Conservation (phyloP, 2,329 filamentous ascomycete species). For the Aspergillus fumigatus region DNA sequence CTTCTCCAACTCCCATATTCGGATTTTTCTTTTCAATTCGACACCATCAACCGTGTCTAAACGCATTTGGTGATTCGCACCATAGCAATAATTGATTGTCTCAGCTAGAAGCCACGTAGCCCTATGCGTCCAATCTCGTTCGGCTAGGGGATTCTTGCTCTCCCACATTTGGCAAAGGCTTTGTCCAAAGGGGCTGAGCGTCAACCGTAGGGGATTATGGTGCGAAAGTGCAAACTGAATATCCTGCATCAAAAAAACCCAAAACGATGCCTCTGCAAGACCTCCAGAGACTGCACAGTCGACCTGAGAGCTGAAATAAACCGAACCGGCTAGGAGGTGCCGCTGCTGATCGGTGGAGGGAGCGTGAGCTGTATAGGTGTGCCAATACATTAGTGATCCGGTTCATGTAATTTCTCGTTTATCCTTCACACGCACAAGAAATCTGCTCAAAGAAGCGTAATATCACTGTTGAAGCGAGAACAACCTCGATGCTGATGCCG, state of each 20-base stretch:
- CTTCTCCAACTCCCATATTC: slow-evolving; percentile 23
- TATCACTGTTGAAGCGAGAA: slow-evolving; percentile 32
- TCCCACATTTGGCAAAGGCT: slow-evolving; percentile 26
- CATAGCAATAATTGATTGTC: slow-evolving; percentile 31
- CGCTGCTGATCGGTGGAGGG: slow-evolving; percentile 31
- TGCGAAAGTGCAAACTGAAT: slow-evolving; percentile 32
- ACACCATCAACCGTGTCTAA: slow-evolving; percentile 13
- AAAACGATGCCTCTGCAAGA: slow-evolving; percentile 32
- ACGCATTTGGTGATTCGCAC: slow-evolving; percentile 15
- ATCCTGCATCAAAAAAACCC: slow-evolving; percentile 34
- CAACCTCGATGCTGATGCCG: slow-evolving; percentile 29
- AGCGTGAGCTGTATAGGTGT: slow-evolving; percentile 20
- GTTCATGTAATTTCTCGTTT: neutral
- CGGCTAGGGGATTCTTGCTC: slow-evolving; percentile 18
- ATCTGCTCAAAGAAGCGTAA: slow-evolving; percentile 34
- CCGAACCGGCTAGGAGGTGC: slow-evolving; percentile 32
- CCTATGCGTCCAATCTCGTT: slow-evolving; percentile 31
- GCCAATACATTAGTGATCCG: slow-evolving; percentile 1
- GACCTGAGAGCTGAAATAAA: slow-evolving; percentile 32
- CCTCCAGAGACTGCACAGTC: slow-evolving; percentile 30
- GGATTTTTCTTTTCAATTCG: slow-evolving; percentile 21
- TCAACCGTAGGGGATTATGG: slow-evolving; percentile 28
- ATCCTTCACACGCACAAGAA: slow-evolving; percentile 22
- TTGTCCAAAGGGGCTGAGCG: slow-evolving; percentile 28
- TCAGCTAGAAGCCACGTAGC: slow-evolving; percentile 33